These are phyloP conservation scores for Ceratocystis destructans DNA, from an alignment of 2,329 filamentous ascomycete species.

Conservation along the genomic window DNA sequence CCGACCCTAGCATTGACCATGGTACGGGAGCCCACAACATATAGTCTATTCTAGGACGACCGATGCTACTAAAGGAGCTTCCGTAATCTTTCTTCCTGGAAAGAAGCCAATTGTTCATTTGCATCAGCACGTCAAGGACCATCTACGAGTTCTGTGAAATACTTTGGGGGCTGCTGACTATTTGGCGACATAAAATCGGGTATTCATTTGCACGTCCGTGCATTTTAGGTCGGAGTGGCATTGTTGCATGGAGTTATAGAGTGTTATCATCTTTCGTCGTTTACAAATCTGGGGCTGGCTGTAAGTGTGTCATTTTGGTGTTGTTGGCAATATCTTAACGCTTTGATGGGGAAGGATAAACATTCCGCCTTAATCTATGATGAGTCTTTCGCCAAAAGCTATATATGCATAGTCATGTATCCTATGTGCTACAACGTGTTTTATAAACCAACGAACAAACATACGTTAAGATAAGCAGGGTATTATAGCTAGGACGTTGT, in stretches of 20 bases:
- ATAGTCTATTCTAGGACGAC: neutral
- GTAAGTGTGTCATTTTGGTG: neutral
- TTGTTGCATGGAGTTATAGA: neutral
- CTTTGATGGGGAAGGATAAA: neutral
- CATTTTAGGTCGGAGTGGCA: neutral
- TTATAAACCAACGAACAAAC: too few species aligned
- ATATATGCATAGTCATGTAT: neutral
- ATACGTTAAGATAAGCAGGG: too few species aligned
- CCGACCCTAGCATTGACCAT: slow-evolving; percentile 60
- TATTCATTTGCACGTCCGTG: neutral
- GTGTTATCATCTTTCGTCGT: neutral
- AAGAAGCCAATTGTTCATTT: neutral
- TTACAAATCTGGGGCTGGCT: neutral
- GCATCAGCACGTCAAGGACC: neutral
- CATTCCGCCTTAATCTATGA: neutral
- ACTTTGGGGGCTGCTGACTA: neutral
- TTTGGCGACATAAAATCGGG: neutral
- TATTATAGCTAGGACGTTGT: too few species aligned
- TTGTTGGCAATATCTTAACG: neutral
- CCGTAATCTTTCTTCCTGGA: neutral
- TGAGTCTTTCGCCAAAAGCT: neutral
- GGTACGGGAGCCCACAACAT: slow-evolving; percentile 24
- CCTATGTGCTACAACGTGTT: too few species aligned
- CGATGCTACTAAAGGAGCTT: neutral
- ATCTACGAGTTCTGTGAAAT: neutral